These are phyloP conservation scores for Boletus calvinii DNA, from an alignment of 1,284 basidiomycete species.

Conservation along the genomic window DNA sequence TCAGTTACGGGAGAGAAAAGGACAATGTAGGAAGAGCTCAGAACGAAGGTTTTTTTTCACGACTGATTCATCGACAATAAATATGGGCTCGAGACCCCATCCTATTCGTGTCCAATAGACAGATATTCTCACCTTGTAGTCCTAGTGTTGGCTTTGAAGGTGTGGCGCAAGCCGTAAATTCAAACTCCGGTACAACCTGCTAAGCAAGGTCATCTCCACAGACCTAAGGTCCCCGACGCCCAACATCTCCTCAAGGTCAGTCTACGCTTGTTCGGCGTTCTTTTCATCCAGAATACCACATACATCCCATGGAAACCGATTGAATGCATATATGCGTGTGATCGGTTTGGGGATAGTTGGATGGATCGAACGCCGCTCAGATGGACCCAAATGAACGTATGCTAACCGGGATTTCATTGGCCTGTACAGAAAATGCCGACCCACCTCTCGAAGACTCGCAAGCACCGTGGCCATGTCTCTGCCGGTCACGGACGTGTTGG, in stretches of 20 bases:
- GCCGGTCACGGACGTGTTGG: slow-evolving; percentile 99
- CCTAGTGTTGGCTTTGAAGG: neutral
- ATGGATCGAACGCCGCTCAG: slow-evolving; percentile 40
- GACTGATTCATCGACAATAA: slow-evolving; percentile 67
- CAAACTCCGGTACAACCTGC: slow-evolving; percentile 27
- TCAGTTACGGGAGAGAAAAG: neutral
- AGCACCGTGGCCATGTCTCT: slow-evolving; percentile 98
- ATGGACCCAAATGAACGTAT: slow-evolving; percentile 28
- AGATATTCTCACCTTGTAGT: slow-evolving; percentile 16
- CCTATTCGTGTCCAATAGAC: slow-evolving; percentile 31
- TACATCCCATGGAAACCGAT: slow-evolving; percentile 17
- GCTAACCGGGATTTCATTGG: slow-evolving; percentile 24
- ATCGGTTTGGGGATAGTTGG: slow-evolving; percentile 40
- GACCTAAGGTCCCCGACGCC: slow-evolving; percentile 39
- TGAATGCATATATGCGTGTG: slow-evolving; percentile 33
- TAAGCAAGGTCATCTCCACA: slow-evolving; percentile 2
- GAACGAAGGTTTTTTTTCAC: slow-evolving; percentile 48
- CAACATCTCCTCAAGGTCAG: slow-evolving; percentile 66
- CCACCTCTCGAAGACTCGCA: slow-evolving; percentile 93
- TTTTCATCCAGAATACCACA: slow-evolving; percentile 17
- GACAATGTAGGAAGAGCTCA: neutral
- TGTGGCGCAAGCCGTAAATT: slow-evolving; percentile 21
- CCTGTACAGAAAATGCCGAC: slow-evolving; percentile 81
- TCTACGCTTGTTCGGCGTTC: slow-evolving; percentile 31
- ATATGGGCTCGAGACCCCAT: slow-evolving; percentile 55